A percentile compares a stretch with the other conserved stretches of the same genome.
Conservation (phyloP, 2,329 filamentous ascomycete species). For the Ophiostoma perfectum region DNA sequence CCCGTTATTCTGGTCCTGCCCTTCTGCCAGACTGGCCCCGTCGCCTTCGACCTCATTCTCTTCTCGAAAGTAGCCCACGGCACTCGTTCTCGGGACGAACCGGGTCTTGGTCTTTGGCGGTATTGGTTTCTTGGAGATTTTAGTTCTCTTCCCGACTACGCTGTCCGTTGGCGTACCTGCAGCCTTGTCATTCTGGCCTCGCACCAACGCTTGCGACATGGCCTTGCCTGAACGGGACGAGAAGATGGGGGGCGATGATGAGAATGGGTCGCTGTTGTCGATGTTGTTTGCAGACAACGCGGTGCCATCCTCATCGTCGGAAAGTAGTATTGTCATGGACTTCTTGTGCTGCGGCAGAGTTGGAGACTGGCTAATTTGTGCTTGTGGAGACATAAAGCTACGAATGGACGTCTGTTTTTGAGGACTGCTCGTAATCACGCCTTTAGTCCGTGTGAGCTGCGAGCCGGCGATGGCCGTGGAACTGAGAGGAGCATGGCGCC, state of each 20-base stretch:
- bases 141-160: background rate
- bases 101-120: constrained; percentile 24
- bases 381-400: constrained; percentile 15
- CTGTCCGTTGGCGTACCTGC: background rate
- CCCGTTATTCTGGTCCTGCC: background rate
- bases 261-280: background rate
- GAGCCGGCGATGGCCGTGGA: background rate
- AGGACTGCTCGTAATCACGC: background rate
- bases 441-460: background rate
- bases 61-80: constrained; percentile 31
- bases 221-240: background rate
- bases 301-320: constrained; percentile 13
- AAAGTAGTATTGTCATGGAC: constrained; percentile 4
- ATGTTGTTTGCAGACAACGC: background rate
- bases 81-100: constrained; percentile 29
- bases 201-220: background rate
- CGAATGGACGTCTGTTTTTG: constrained; percentile 23
- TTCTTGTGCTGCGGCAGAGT: background rate
- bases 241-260: background rate
- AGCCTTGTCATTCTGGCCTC: background rate
- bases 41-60: background rate
- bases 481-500: background rate
- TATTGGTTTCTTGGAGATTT: background rate
- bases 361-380: background rate
- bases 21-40: background rate